A percentile compares a stretch with the other conserved stretches of the same genome.
phyloP scores from a whole-genome alignment of 176 grass and related monocot genomes.

The Puccinellia tenuiflora region DNA sequence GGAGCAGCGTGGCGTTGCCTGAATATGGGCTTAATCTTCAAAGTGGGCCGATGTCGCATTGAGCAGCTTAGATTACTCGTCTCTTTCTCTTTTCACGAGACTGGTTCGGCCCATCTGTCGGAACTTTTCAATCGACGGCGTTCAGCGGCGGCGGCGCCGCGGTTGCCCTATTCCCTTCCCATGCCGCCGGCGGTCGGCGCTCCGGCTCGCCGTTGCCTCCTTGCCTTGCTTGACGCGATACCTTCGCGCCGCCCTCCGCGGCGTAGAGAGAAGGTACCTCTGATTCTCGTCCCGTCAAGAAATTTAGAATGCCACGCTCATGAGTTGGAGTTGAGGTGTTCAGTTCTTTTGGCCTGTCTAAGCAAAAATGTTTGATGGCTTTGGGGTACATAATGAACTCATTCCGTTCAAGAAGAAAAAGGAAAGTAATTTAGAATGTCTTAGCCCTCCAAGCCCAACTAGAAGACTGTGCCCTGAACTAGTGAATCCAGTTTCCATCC shows the following conservation, averaged over 20 bases:
- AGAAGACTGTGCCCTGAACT: background rate
- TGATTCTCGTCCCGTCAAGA: background rate
- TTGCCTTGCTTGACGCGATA: background rate
- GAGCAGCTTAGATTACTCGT: background rate
- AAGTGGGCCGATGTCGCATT: background rate
- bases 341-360: too few relatives aligned
- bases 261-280: conserved; percentile 16
- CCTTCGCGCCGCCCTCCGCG: background rate
- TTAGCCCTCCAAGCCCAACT: background rate
- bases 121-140: too few relatives aligned
- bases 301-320: background rate
- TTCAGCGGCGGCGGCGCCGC: background rate
- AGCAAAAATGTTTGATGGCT: background rate
- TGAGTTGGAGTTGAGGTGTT: too few relatives aligned
- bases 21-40: background rate
- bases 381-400: background rate
- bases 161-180: background rate
- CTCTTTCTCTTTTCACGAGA: background rate
- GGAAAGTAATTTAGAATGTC: too few relatives aligned
- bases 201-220: background rate
- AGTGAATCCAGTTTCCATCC: background rate
- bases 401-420: too few relatives aligned
- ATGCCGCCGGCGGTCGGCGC: background rate
- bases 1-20: background rate
- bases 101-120: background rate